Evolutionary conservation across 2,329 filamentous ascomycete genomes (phyloP).

Genomic region (Sporothrix brunneoviolacea): DNA sequence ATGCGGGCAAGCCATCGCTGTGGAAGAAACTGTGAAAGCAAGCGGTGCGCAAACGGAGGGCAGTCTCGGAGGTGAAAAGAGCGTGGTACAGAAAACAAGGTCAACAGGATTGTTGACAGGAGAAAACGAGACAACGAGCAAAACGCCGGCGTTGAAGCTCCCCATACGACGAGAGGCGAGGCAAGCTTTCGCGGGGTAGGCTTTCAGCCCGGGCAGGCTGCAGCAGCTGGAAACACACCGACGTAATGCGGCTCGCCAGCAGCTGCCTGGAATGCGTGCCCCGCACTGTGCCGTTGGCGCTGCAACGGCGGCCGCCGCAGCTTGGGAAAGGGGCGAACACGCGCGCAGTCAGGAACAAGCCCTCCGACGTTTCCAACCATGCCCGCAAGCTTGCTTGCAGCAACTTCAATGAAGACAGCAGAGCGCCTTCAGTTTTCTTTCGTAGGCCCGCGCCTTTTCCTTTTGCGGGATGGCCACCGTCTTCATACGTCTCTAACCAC

Average conservation of each 20-base stretch:
- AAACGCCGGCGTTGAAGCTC: not conserved
- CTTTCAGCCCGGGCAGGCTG: not conserved
- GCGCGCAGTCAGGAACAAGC: too few relatives aligned
- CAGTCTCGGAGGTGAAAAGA: not conserved
- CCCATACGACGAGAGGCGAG: not conserved
- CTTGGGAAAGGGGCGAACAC: not conserved
- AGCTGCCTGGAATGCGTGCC: constrained; percentile 6
- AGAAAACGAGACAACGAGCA: too few relatives aligned
- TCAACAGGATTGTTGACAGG: too few relatives aligned
- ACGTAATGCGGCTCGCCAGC: not conserved
- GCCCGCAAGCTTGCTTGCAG: too few relatives aligned
- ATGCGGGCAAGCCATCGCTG: constrained; percentile 40
- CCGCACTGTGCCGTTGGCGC: not conserved
- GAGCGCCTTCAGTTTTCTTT: too few relatives aligned
- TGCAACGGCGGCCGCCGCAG: not conserved
- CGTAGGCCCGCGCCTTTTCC: too few relatives aligned
- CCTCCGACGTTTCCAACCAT: too few relatives aligned
- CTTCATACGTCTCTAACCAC: too few relatives aligned
- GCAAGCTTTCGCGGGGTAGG: constrained; percentile 6
- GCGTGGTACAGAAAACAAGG: not conserved
- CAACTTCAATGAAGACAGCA: too few relatives aligned
- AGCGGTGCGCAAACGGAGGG: not conserved
- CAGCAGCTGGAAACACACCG: not conserved
- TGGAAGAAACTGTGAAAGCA: too few relatives aligned
- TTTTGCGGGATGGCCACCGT: too few relatives aligned